These are phyloP conservation scores for Paraglomus brasilianum DNA, from an alignment of 192 early-diverging fungal species.

Conservation along the genomic window DNA sequence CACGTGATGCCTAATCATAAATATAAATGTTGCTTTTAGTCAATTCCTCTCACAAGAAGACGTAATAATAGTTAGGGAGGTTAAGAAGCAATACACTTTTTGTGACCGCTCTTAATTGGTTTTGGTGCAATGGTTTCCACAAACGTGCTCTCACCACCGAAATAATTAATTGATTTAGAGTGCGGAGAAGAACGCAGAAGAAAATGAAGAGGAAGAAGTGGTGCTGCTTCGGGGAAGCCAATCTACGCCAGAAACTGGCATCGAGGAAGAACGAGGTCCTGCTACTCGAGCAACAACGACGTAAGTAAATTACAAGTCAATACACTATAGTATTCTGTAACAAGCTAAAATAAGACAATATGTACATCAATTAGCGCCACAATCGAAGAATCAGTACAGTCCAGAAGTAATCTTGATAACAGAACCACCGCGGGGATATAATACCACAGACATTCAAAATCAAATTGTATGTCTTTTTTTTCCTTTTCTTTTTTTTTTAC, in stretches of 20 bases:
- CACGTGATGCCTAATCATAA: neutral
- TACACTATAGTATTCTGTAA: neutral
- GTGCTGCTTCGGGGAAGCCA: slow-evolving; percentile 69
- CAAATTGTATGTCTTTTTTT: slow-evolving; percentile 47
- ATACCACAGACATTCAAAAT: slow-evolving; percentile 32
- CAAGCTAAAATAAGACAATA: too few relatives aligned
- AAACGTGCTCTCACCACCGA: neutral
- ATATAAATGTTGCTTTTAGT: slow-evolving; percentile 43
- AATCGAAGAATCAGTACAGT: too few relatives aligned
- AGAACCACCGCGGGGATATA: slow-evolving; percentile 25
- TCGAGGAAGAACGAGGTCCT: slow-evolving; percentile 43
- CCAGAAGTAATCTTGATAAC: too few relatives aligned
- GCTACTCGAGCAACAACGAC: slow-evolving; percentile 34
- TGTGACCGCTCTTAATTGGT: neutral
- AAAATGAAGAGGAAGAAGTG: slow-evolving; percentile 76
- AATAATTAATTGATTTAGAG: slow-evolving; percentile 34
- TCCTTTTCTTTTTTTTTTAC: neutral
- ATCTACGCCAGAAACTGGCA: slow-evolving; percentile 48
- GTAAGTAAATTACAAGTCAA: slow-evolving; percentile 27
- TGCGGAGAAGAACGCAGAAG: slow-evolving; percentile 46
- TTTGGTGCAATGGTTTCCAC: neutral
- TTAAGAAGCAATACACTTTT: slow-evolving; percentile 30
- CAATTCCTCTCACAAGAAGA: slow-evolving; percentile 97
- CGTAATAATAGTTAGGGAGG: slow-evolving; percentile 87
- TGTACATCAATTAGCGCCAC: neutral